A percentile compares a stretch with the other conserved stretches of the same genome.
Evolutionary conservation across 257 asterid genomes (phyloP).

Genomic region (Nemophila menziesii): DNA sequence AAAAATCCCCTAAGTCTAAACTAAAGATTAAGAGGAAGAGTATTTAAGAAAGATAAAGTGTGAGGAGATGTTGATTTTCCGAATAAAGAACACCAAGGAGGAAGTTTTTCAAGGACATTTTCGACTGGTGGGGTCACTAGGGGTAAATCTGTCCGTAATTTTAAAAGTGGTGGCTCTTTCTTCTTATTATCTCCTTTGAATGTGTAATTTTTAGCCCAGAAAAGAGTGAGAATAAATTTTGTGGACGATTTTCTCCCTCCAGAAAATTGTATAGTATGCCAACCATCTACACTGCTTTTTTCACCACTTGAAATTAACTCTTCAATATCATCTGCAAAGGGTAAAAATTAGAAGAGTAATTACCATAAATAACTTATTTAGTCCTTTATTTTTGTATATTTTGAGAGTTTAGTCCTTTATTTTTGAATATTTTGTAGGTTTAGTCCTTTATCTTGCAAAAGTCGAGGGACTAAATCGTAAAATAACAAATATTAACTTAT

Average conservation of each 20-base stretch:
- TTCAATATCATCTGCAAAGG: constrained; percentile 27
- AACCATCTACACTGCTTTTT: constrained; percentile 52
- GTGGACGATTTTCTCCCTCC: constrained; percentile 75
- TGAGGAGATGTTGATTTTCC: constrained; percentile 82
- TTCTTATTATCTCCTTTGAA: constrained; percentile 8
- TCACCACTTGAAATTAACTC: constrained; percentile 50
- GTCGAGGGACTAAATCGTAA: not conserved
- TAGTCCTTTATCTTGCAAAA: not conserved
- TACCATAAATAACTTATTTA: not conserved
- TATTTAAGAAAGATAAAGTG: constrained; percentile 54
- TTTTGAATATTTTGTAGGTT: too few species aligned
- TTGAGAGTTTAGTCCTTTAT: not conserved
- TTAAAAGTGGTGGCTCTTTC: constrained; percentile 32
- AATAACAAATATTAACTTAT: constrained; percentile 31
- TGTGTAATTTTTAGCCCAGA: too few species aligned
- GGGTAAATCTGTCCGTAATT: constrained; percentile 26
- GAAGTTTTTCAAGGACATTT: constrained; percentile 50
- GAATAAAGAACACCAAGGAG: constrained; percentile 74
- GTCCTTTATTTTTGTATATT: not conserved
- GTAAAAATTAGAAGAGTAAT: constrained; percentile 7
- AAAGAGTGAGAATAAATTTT: constrained; percentile 46
- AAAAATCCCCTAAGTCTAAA: too few species aligned
- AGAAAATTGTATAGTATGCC: constrained; percentile 77
- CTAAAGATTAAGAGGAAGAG: constrained; percentile 38
- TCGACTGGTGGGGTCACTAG: constrained; percentile 6